A percentile compares a stretch with the other conserved stretches of the same genome.
phyloP scores from a whole-genome alignment of 164 flowering plant genomes.

The Amborella trichopoda region DNA sequence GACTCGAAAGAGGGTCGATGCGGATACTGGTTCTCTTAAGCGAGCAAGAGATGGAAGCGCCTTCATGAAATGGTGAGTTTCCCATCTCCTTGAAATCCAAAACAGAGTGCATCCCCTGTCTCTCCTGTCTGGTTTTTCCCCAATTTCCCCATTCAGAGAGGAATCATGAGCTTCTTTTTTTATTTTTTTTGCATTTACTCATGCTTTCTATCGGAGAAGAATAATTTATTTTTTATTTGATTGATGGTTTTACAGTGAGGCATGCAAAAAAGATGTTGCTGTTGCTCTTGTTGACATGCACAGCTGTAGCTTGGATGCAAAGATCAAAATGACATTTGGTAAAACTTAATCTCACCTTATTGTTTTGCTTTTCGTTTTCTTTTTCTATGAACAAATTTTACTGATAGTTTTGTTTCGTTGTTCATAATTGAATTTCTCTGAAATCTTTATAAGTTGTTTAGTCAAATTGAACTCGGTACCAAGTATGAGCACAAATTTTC shows the following conservation, averaged over 20 bases:
- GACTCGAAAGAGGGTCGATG: conserved; percentile 51
- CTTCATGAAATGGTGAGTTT: conserved; percentile 52
- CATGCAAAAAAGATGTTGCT: conserved; percentile 69
- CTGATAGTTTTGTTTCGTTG: no score
- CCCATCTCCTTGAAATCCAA: not conserved
- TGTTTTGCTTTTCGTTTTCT: not conserved
- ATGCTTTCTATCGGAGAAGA: not conserved
- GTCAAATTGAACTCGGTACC: no score
- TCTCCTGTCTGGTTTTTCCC: not conserved
- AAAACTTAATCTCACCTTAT: not conserved
- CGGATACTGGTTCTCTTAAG: conserved; percentile 45
- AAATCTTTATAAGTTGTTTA: no score
- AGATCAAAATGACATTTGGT: conserved; percentile 80
- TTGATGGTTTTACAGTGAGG: conserved; percentile 35
- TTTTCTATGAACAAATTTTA: no score
- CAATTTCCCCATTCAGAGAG: not conserved
- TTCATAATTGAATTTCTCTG: no score
- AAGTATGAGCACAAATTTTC: no score
- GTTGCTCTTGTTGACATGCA: conserved; percentile 80
- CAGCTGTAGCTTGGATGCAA: conserved; percentile 77
- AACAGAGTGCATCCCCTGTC: not conserved
- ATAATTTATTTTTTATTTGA: not conserved
- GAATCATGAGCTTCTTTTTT: not conserved
- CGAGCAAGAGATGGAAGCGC: conserved; percentile 85
- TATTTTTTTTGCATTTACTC: not conserved